Conservation (phyloP, 176 grass and related monocot species). For the Alloteropsis semialata region DNA sequence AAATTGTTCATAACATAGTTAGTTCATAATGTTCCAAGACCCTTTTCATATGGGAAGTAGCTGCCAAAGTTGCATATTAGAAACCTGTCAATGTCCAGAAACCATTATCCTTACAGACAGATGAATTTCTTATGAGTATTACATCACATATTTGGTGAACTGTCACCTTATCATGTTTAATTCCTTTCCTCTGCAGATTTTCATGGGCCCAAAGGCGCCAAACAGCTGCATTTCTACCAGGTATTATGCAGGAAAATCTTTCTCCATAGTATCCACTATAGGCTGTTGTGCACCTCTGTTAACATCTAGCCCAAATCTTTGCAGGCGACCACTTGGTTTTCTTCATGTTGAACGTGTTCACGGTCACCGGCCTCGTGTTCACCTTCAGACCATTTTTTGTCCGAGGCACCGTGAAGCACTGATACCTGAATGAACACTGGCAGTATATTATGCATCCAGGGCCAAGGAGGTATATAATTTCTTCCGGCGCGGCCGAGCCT, state of each 20-base stretch:
- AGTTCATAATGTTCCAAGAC: not conserved
- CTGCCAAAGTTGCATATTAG: not conserved
- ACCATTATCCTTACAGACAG: not conserved
- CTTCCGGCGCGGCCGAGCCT: not conserved
- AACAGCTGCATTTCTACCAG: constrained; percentile 52
- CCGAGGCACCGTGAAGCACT: constrained; percentile 23
- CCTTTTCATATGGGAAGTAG: not conserved
- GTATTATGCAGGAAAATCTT: not conserved
- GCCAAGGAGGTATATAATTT: not conserved
- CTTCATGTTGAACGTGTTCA: constrained; percentile 49
- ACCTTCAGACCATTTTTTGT: constrained; percentile 45
- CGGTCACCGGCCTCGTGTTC: constrained; percentile 27
- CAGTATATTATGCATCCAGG: not conserved
- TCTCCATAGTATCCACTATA: too few species aligned
- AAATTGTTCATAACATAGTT: not conserved
- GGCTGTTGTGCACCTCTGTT: not conserved
- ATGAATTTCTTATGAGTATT: not conserved
- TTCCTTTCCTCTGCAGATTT: constrained; percentile 36
- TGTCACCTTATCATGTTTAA: not conserved
- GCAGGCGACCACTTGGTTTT: constrained; percentile 64
- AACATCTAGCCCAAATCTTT: constrained; percentile 2
- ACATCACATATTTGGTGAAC: not conserved
- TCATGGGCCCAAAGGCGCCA: constrained; percentile 68
- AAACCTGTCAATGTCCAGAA: not conserved
- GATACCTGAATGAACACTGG: not conserved